These are phyloP conservation scores for Aureobasidium sp. DNA, from an alignment of 2,329 filamentous ascomycete species.

Conservation along the genomic window DNA sequence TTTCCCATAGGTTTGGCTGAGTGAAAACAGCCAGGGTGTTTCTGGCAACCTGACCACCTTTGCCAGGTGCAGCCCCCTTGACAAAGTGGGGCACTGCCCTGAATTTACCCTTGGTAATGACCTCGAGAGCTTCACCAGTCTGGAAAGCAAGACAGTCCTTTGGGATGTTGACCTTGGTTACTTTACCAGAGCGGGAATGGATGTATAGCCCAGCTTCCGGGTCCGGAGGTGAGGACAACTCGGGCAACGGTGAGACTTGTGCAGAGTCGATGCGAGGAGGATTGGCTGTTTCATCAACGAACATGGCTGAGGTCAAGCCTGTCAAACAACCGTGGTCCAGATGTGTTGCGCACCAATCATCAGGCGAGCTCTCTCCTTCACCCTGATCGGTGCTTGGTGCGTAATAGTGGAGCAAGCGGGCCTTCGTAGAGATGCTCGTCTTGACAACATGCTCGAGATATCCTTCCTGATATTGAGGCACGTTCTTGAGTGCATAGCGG, in stretches of 20 bases:
- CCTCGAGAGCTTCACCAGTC: conserved; percentile 83
- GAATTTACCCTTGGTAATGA: conserved; percentile 85
- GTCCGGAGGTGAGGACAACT: conserved; percentile 70
- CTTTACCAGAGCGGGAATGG: conserved; percentile 69
- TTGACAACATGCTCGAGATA: conserved; percentile 84
- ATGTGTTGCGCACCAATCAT: conserved; percentile 92
- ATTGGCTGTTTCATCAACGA: conserved; percentile 64
- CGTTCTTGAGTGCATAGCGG: conserved; percentile 69
- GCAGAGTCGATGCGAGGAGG: conserved; percentile 20
- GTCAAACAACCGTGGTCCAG: conserved; percentile 91
- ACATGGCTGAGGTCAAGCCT: conserved; percentile 91
- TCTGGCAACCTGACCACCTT: conserved; percentile 34
- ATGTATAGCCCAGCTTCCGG: conserved; percentile 87
- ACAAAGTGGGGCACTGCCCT: conserved; percentile 96
- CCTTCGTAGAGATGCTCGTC: conserved; percentile 81
- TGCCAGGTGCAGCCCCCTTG: conserved; percentile 56
- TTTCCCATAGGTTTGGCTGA: conserved; percentile 80
- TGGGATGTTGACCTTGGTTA: conserved; percentile 88
- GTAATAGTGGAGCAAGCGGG: conserved; percentile 86
- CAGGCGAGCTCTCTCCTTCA: conserved; percentile 37
- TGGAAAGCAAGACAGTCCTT: conserved; percentile 90
- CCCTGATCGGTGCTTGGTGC: conserved; percentile 18
- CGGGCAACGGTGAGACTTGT: conserved; percentile 45
- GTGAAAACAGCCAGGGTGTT: conserved; percentile 97
- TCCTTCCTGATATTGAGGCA: conserved; percentile 63